phyloP scores from a whole-genome alignment of 2,329 filamentous ascomycete genomes.

The Ilyonectria robusta region DNA sequence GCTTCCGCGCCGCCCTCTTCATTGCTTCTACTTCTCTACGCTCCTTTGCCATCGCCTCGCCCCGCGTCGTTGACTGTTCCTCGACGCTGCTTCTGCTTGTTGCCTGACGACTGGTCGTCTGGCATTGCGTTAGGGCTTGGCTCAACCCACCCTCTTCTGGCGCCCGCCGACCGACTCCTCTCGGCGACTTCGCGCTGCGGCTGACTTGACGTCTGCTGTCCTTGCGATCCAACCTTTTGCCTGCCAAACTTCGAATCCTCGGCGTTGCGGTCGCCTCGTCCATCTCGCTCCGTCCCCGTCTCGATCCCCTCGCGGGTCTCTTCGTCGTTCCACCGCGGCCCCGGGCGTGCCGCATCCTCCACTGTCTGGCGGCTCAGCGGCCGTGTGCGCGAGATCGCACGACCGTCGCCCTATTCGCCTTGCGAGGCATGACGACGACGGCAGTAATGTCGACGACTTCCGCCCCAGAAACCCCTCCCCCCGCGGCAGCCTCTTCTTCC shows the following conservation, averaged over 20 bases:
- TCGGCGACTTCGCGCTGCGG: slow-evolving; percentile 44
- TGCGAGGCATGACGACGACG: slow-evolving; percentile 56
- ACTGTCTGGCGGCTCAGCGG: slow-evolving; percentile 47
- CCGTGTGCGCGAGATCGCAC: slow-evolving; percentile 50
- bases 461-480: slow-evolving; percentile 68
- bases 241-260: slow-evolving; percentile 30
- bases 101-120: slow-evolving; percentile 51
- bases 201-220: slow-evolving; percentile 46
- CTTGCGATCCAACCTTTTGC: slow-evolving; percentile 30
- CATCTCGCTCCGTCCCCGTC: slow-evolving; percentile 18
- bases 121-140: slow-evolving; percentile 50
- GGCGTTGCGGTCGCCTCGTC: slow-evolving; percentile 34
- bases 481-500: slow-evolving; percentile 59
- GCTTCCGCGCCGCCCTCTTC: slow-evolving; percentile 30
- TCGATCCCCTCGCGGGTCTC: slow-evolving; percentile 32
- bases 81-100: slow-evolving; percentile 41
- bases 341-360: slow-evolving; percentile 37
- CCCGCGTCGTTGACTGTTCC: slow-evolving; percentile 26
- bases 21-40: slow-evolving; percentile 46
- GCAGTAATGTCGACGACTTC: slow-evolving; percentile 71
- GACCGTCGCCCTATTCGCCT: slow-evolving; percentile 43
- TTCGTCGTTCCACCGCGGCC: slow-evolving; percentile 40
- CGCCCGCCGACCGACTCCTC: slow-evolving; percentile 34
- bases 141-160: slow-evolving; percentile 46
- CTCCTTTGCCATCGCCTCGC: slow-evolving; percentile 43